Percentiles rank a stretch among this genome's conserved stretches.
phyloP scores from a whole-genome alignment of 352 stramenopile species.

The Phytophthora agathidicida region DNA sequence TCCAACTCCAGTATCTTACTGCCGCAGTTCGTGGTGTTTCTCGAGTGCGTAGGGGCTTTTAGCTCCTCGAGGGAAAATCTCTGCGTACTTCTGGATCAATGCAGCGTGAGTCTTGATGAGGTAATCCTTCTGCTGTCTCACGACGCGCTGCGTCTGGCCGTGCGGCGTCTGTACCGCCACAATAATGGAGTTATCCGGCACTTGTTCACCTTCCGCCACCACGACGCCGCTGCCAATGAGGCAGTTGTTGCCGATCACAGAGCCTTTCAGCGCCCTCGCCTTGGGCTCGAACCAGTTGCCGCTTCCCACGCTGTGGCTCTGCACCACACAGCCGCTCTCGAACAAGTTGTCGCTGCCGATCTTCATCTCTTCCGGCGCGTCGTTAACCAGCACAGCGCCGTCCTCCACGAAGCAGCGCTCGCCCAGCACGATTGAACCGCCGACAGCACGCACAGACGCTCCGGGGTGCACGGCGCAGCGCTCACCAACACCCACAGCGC shows the following conservation, averaged over 20 bases:
- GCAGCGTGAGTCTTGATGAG: constrained; percentile 52
- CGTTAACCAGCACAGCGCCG: constrained; percentile 45
- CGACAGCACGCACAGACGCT: constrained; percentile 39
- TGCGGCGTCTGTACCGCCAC: constrained; percentile 55
- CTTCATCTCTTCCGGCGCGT: constrained; percentile 38
- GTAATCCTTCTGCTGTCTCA: constrained; percentile 72
- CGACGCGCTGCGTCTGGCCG: constrained; percentile 43
- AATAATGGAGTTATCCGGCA: constrained; percentile 79
- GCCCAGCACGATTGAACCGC: constrained; percentile 53
- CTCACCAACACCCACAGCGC: constrained; percentile 44
- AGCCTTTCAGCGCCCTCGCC: constrained; percentile 46
- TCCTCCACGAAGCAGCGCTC: constrained; percentile 81
- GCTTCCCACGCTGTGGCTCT: constrained; percentile 55
- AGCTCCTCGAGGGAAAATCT: constrained; percentile 66
- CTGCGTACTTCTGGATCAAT: constrained; percentile 76
- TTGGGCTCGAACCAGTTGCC: constrained; percentile 87
- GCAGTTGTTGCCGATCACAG: constrained; percentile 81
- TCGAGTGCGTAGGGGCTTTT: constrained; percentile 80
- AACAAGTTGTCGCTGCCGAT: constrained; percentile 81
- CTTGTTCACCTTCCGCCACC: constrained; percentile 57
- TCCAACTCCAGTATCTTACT: constrained; percentile 10
- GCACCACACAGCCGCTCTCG: constrained; percentile 76
- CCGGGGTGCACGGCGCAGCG: constrained; percentile 60
- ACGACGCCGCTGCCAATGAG: constrained; percentile 84
- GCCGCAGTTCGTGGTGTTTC: constrained; percentile 77